Evolutionary conservation across 2,329 filamentous ascomycete species (phyloP).

Genomic region (Phaeosphaeria sp.): DNA sequence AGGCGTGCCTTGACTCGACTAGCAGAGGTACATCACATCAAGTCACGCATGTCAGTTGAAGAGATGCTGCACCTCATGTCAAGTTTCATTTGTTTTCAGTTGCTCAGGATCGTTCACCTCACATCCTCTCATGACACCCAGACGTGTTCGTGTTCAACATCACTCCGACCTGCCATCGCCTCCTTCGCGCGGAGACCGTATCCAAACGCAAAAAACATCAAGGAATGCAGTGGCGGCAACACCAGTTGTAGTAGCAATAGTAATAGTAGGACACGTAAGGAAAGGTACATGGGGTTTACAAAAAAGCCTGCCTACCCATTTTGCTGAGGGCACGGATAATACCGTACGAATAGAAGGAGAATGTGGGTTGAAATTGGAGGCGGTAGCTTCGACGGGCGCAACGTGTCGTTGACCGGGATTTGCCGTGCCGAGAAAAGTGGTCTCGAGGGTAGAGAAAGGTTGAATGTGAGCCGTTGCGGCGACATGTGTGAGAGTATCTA

Average conservation of each 20-base stretch:
- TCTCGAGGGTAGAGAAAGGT: conserved; percentile 4
- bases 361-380: not conserved
- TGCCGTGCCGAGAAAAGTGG: conserved; percentile 5
- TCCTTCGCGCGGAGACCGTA: conserved; percentile 9
- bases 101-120: not conserved
- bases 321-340: conserved; percentile 1
- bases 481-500: conserved; percentile 18
- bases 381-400: conserved; percentile 15
- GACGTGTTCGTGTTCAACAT: not conserved
- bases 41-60: conserved; percentile 22
- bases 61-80: not conserved
- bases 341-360: not conserved
- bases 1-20: no score
- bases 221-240: conserved; percentile 5
- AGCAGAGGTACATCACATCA: conserved; percentile 50
- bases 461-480: conserved; percentile 1
- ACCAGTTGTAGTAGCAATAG: not conserved
- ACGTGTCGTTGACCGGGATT: conserved; percentile 16
- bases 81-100: not conserved
- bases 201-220: conserved; percentile 10
- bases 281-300: conserved; percentile 14
- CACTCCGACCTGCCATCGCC: not conserved
- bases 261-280: conserved; percentile 15
- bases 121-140: not conserved
- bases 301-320: conserved; percentile 5